Conservation (phyloP, 2,329 filamentous ascomycete species). For the Fusarium subglutinans region DNA sequence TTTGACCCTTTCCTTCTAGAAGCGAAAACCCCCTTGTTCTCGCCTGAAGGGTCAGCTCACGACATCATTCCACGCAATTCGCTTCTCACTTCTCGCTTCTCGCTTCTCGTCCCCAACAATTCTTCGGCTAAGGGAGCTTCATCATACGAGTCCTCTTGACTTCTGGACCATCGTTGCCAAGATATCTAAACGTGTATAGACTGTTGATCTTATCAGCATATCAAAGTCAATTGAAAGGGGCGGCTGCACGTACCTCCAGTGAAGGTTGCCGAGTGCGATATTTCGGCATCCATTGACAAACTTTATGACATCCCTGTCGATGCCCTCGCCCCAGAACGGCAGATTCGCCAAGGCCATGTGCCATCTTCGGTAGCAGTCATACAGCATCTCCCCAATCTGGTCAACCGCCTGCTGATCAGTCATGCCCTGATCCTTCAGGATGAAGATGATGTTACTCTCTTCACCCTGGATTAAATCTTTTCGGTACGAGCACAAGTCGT, state of each 20-base stretch:
- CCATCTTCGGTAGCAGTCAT: slow-evolving; percentile 21
- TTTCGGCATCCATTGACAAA: slow-evolving; percentile 23
- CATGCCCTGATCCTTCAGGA: slow-evolving; percentile 20
- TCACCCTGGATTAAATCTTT: slow-evolving; percentile 20
- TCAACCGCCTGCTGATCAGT: slow-evolving; percentile 18
- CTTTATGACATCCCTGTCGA: slow-evolving; percentile 24
- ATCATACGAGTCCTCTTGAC: slow-evolving; percentile 20
- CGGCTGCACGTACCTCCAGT: slow-evolving; percentile 3
- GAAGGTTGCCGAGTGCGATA: slow-evolving; percentile 15
- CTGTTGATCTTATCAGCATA: not conserved
- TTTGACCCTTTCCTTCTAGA: not conserved
- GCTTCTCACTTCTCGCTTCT: not conserved
- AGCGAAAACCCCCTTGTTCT: not conserved
- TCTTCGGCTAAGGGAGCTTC: slow-evolving; percentile 5
- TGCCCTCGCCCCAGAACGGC: slow-evolving; percentile 14
- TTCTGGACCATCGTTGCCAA: slow-evolving; percentile 8
- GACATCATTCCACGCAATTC: not conserved
- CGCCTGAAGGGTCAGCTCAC: not conserved
- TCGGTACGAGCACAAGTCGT: slow-evolving; percentile 20
- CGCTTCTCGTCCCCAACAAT: not conserved
- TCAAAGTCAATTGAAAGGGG: fast-evolving
- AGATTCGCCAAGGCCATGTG: slow-evolving; percentile 11
- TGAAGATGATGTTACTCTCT: slow-evolving; percentile 23
- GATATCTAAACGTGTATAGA: slow-evolving; percentile 13
- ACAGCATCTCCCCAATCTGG: slow-evolving; percentile 19